Evolutionary conservation across 2,329 filamentous ascomycete genomes (phyloP), one percentile per base, ranked within the genome.

Genomic region (Cordyceps pruinosa): DNA sequence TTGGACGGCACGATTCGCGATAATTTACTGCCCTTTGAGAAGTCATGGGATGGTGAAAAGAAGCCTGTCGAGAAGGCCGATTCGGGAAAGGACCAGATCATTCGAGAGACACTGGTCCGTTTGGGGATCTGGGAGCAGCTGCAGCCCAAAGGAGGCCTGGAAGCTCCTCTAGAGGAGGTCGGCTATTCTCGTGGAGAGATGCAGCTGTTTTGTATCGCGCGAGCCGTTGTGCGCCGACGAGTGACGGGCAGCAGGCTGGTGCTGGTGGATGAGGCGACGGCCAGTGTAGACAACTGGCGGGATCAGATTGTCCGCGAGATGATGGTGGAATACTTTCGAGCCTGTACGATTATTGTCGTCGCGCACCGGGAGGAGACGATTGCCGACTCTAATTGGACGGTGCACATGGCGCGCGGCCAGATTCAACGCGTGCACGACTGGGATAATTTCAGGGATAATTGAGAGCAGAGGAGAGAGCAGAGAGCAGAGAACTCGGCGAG

Each of bases 1-100:
- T 61, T 65, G 21, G 44, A 47, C 2, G 53, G 53, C 2, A 39
- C 32, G 2, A 30, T 56, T 28, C 34, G 53, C 2, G 45, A 56
- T 3, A 56, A 56, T 13, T 4, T 56, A 0, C 34, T 56, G 7
- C 53, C 53, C 1, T 54, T 46, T 23, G 41, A 46, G 13, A 37
- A n/a, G 23, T n/a, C 17, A 15, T 54, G 51, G 51, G 30, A n/a
- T 15, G 30, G 17, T 6, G 9, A 46, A 21, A 8, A 6, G 30
- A 6, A 12, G 6, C 12, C 30, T 12, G 30, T 32, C 30, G 28
- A 15, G 1, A 23, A 35, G 19, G 50, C 17, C 13, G 50, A 45
- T 3, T 10, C 41, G 17, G 39, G 6, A 5, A 54, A 28, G 5
- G 50, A 54, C 15, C 28, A 15, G 21, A 54, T 45, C 13, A 28